Conservation (phyloP, 2,329 filamentous ascomycete species). For the Epichloe hybrida region DNA sequence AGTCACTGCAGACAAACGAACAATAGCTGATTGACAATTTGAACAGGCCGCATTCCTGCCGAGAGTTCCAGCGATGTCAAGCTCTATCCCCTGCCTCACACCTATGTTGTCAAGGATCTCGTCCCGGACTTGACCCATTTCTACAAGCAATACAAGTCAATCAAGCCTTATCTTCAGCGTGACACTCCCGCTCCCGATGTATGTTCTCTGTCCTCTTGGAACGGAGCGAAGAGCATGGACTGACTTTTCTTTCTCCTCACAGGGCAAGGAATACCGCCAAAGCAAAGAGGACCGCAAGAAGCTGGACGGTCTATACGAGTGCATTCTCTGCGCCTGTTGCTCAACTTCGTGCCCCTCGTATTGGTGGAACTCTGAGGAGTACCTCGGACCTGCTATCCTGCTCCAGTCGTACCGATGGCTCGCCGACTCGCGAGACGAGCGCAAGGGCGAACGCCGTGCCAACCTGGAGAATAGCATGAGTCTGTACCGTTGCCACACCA, state of each 20-base stretch:
- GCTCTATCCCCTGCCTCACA: conserved; percentile 96
- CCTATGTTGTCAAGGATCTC: conserved; percentile 97
- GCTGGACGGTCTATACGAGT: conserved; percentile 97
- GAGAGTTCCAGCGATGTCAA: conserved; percentile 71
- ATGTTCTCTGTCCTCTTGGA: conserved; percentile 26
- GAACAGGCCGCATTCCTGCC: conserved; percentile 76
- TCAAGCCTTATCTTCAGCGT: conserved; percentile 95
- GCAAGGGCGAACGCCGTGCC: conserved; percentile 72
- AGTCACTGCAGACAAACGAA: neutral
- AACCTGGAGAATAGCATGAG: conserved; percentile 98
- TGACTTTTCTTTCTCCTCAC: neutral
- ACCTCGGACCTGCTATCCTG: conserved; percentile 91
- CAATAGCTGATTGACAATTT: neutral
- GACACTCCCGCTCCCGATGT: conserved; percentile 74
- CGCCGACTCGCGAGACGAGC: conserved; percentile 86
- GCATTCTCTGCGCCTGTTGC: conserved; percentile 98
- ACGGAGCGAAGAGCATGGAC: neutral
- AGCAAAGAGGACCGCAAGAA: conserved; percentile 86
- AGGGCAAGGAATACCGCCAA: conserved; percentile 90
- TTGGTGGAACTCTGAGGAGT: conserved; percentile 99
- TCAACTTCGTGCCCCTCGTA: conserved; percentile 98
- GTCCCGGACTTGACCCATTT: conserved; percentile 96
- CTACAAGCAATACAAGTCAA: conserved; percentile 99
- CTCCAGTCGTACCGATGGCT: conserved; percentile 98
- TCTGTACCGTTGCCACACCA: conserved; percentile 97